Base-by-base conservation (phyloP, 108 stramenopile species). In the Discostella stelligeroides region DNA sequence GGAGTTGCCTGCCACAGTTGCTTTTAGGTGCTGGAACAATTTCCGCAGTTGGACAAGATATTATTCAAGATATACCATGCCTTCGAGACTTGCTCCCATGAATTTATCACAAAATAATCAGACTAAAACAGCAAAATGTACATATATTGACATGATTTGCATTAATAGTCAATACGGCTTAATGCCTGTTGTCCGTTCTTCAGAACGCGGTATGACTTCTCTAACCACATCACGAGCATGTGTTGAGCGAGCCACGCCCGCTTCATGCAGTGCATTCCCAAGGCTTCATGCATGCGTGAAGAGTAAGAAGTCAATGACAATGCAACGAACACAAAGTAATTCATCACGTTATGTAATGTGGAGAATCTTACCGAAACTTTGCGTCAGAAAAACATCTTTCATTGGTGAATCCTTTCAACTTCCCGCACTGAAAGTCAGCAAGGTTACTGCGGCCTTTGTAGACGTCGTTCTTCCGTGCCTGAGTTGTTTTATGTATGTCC, bases 351-450 rank as follows among this genome's bases (percentile, higher is more conserved):
- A n/a, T n/a, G n/a, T n/a, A n/a, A n/a, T n/a, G n/a, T n/a, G n/a
- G n/a, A n/a, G 6, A 5, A 24, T 24, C 53, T 23, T 29, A 54
- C 30, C 77, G 49, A 60, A 82, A 85, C 11, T 69, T 55, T 30
- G 51, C 11, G 63, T 85, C 81, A 1, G 63, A 61, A 55, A 85
- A 85, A 0, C 80, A 14, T 49, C 66, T 74, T 43, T 85, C 76
- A 48, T 80, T 61, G 0, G 63, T 80, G 56, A 85, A 82, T 3
- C 71, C 61, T 43, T 64, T 66, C n/a, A 69, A 76, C 13, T 37
- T 47, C 18, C 79, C 79, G 10, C 14, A 56, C 23, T 81, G 80
- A 34, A 78, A 81, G 60, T 76, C 84, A 18, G 80, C 51, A 18
- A 79, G 66, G 0, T 63, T 68, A 23, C 30, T 51, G 1, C 54